phyloP scores from a whole-genome alignment of 106 monocot genomes.

The Dioscorea dumetorum region DNA sequence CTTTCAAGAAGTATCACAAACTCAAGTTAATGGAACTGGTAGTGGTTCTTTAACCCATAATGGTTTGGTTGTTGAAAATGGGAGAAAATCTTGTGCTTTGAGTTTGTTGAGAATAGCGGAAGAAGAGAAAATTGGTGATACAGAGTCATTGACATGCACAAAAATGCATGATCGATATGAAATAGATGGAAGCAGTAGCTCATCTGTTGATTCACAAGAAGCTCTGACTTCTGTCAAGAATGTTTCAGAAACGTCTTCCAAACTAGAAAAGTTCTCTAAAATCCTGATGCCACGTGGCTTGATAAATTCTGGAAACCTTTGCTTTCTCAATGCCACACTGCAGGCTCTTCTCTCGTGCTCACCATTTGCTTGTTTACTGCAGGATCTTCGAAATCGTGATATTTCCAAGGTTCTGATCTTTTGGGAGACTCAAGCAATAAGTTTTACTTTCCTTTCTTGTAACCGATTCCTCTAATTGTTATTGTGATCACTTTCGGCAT shows the following conservation, averaged over 20 bases:
- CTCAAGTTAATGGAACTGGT: constrained; percentile 28
- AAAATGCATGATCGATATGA: constrained; percentile 14
- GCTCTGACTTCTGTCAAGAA: constrained; percentile 10
- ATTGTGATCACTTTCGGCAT: constrained; percentile 5
- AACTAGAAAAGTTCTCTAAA: constrained; percentile 1
- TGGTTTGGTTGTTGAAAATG: constrained; percentile 11
- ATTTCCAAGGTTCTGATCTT: constrained; percentile 63
- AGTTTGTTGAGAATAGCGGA: constrained; percentile 1
- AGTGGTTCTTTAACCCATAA: constrained; percentile 1
- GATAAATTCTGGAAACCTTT: constrained; percentile 85
- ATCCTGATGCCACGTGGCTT: constrained; percentile 72
- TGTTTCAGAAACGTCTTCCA: constrained; percentile 15
- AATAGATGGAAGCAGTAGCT: constrained; percentile 11
- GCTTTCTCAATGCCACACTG: constrained; percentile 91
- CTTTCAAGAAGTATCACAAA: constrained; percentile 1
- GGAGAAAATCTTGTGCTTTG: constrained; percentile 2
- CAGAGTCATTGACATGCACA: neutral
- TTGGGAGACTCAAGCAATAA: neutral
- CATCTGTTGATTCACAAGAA: constrained; percentile 4
- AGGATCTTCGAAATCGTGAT: constrained; percentile 39
- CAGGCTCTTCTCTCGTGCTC: constrained; percentile 89
- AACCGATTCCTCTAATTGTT: constrained; percentile 2
- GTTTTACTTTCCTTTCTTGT: constrained; percentile 1
- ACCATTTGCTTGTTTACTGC: constrained; percentile 76
- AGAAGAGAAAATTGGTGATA: neutral